Evolutionary conservation across 305 asterid species (phyloP).

Genomic region (Fraxinus latifolia): DNA sequence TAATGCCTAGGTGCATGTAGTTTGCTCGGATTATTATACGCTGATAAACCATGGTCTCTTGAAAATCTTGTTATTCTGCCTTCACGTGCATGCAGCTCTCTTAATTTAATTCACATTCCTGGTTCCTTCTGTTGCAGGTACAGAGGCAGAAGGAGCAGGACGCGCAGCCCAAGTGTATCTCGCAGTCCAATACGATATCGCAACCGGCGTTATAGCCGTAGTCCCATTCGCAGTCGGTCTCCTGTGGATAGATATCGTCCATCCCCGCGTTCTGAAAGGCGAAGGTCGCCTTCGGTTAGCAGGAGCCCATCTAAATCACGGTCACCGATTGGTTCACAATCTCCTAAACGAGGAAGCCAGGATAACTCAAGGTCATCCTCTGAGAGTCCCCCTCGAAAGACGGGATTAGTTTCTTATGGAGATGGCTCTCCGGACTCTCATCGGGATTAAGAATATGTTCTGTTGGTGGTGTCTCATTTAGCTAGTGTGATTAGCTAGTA

Average conservation of each 20-base stretch:
- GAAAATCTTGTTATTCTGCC: neutral
- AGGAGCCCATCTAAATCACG: conserved; percentile 55
- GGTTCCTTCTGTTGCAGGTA: conserved; percentile 49
- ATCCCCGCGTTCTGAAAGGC: conserved; percentile 56
- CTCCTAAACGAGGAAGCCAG: conserved; percentile 51
- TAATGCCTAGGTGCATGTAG: neutral
- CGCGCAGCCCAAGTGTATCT: conserved; percentile 66
- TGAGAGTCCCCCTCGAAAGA: conserved; percentile 55
- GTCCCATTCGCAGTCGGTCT: conserved; percentile 63
- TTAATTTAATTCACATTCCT: neutral
- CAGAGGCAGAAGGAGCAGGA: conserved; percentile 79
- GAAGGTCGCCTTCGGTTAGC: conserved; percentile 59
- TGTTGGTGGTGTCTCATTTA: neutral
- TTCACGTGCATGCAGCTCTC: neutral
- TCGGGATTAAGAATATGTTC: conserved; percentile 29
- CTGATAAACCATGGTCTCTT: neutral
- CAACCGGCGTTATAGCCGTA: conserved; percentile 65
- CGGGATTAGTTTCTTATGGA: conserved; percentile 77
- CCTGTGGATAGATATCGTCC: conserved; percentile 59
- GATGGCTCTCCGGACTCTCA: conserved; percentile 80
- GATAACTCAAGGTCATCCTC: conserved; percentile 63
- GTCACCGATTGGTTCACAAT: conserved; percentile 45
- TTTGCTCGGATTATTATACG: neutral
- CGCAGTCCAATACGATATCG: conserved; percentile 87
- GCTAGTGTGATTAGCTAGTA: neutral